Conservation (phyloP, 129 eudicot genomes). For the Chrysanthemum seticuspe region DNA sequence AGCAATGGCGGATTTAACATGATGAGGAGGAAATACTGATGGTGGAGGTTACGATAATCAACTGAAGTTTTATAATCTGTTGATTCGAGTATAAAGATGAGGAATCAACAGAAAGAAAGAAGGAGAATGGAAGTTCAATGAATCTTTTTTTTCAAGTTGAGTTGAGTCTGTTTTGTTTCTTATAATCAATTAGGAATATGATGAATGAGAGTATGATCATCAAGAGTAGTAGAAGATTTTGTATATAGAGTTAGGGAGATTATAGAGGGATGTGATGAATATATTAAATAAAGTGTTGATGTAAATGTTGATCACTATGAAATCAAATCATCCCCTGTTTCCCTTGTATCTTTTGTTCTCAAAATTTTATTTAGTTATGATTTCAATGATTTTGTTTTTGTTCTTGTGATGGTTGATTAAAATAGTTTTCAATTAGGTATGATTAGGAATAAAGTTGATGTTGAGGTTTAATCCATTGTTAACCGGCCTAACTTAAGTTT, state of each 20-base stretch:
- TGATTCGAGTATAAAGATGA: constrained; percentile 22
- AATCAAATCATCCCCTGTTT: constrained; percentile 24
- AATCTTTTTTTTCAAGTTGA: constrained; percentile 37
- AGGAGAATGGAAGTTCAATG: constrained; percentile 39
- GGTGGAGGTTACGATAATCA: constrained; percentile 23
- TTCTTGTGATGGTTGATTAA: not conserved
- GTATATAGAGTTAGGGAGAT: constrained; percentile 20
- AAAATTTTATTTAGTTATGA: not conserved
- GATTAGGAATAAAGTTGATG: no score
- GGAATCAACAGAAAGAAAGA: constrained; percentile 39
- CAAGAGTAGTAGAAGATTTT: constrained; percentile 9
- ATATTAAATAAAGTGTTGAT: constrained; percentile 5
- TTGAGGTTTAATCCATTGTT: no score
- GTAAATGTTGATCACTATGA: constrained; percentile 25
- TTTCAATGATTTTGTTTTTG: not conserved
- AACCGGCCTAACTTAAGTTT: no score
- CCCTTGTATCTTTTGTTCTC: constrained; percentile 4
- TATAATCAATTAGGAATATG: not conserved
- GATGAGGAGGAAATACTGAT: not conserved
- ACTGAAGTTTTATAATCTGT: constrained; percentile 36
- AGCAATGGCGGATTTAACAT: constrained; percentile 48
- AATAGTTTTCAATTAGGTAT: no score
- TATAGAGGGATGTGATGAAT: constrained; percentile 19
- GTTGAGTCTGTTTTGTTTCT: not conserved
- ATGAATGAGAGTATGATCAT: not conserved